Percentiles rank a stretch among this genome's conserved stretches.
These are phyloP conservation scores for Lenzites betulinus DNA, from an alignment of 768 basidiomycete species.

Conservation along the genomic window DNA sequence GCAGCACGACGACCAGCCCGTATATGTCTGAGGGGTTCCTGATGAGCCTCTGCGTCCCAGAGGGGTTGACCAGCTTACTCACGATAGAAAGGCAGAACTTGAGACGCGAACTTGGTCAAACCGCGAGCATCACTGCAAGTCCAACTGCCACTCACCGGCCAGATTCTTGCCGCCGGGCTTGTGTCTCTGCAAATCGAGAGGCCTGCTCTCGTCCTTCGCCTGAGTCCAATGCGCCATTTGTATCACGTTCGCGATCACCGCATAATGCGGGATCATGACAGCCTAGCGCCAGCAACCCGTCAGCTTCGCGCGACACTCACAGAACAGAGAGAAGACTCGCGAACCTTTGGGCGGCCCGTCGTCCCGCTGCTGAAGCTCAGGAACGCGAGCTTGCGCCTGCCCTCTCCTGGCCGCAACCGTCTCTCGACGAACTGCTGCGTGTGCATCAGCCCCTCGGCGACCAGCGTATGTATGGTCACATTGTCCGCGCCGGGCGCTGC, in stretches of 20 bases:
- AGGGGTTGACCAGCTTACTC: slow-evolving; percentile 5
- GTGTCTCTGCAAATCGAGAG: slow-evolving; percentile 43
- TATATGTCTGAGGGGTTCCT: slow-evolving; percentile 45
- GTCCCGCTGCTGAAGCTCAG: slow-evolving; percentile 77
- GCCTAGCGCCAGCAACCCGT: slow-evolving; percentile 50
- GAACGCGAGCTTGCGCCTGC: slow-evolving; percentile 68
- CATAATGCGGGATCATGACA: slow-evolving; percentile 43
- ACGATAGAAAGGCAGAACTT: slow-evolving; percentile 36
- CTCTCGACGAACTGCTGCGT: slow-evolving; percentile 50
- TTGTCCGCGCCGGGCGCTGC: slow-evolving; percentile 21
- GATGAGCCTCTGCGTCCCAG: background rate
- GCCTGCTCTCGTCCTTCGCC: slow-evolving; percentile 36
- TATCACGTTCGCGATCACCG: slow-evolving; percentile 36
- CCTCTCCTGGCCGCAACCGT: slow-evolving; percentile 57
- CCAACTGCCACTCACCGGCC: slow-evolving; percentile 43
- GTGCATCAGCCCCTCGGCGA: slow-evolving; percentile 49
- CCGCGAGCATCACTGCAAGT: background rate
- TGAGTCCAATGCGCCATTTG: slow-evolving; percentile 28
- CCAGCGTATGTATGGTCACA: slow-evolving; percentile 46
- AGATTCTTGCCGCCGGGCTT: slow-evolving; percentile 57
- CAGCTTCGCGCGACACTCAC: slow-evolving; percentile 33
- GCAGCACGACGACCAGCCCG: slow-evolving; percentile 33
- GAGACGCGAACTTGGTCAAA: background rate
- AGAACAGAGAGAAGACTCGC: slow-evolving; percentile 22
- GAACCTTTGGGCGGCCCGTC: slow-evolving; percentile 75